Conservation (phyloP, 352 stramenopile genomes). For the Phytophthora lateralis region DNA sequence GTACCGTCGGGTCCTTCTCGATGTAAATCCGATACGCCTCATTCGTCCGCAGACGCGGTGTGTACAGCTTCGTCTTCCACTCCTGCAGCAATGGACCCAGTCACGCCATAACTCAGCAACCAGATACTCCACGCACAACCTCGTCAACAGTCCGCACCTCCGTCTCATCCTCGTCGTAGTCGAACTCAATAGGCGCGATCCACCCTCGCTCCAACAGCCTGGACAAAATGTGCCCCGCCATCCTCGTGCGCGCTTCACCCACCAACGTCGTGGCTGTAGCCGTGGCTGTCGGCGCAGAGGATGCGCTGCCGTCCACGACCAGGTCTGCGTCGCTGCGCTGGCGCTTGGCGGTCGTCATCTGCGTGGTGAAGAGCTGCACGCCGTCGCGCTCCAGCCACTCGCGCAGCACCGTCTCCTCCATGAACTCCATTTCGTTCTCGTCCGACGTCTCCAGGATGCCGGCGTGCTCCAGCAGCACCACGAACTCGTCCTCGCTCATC, state of each 20-base stretch:
- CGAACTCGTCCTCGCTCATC: slow-evolving; percentile 88
- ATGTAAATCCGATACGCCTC: slow-evolving; percentile 87
- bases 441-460: slow-evolving; percentile 78
- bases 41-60: slow-evolving; percentile 62
- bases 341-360: slow-evolving; percentile 29
- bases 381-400: slow-evolving; percentile 78
- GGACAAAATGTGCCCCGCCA: slow-evolving; percentile 58
- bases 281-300: slow-evolving; percentile 21
- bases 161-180: slow-evolving; percentile 50
- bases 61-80: slow-evolving; percentile 62
- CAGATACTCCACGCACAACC: background rate
- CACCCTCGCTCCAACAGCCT: slow-evolving; percentile 63
- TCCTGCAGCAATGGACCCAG: slow-evolving; percentile 23
- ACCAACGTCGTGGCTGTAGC: slow-evolving; percentile 34
- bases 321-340: slow-evolving; percentile 27
- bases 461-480: slow-evolving; percentile 82
- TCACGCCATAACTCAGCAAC: slow-evolving; percentile 4
- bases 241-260: slow-evolving; percentile 35
- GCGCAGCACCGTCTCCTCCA: slow-evolving; percentile 64
- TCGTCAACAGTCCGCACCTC: slow-evolving; percentile 28
- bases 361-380: slow-evolving; percentile 60
- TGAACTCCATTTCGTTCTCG: slow-evolving; percentile 71
- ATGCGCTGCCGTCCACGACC: slow-evolving; percentile 29
- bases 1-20: slow-evolving; percentile 73
- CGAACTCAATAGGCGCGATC: slow-evolving; percentile 61